These are phyloP conservation scores for Macadamia integrifolia DNA, from an alignment of 164 flowering plant genomes.

Conservation along the genomic window DNA sequence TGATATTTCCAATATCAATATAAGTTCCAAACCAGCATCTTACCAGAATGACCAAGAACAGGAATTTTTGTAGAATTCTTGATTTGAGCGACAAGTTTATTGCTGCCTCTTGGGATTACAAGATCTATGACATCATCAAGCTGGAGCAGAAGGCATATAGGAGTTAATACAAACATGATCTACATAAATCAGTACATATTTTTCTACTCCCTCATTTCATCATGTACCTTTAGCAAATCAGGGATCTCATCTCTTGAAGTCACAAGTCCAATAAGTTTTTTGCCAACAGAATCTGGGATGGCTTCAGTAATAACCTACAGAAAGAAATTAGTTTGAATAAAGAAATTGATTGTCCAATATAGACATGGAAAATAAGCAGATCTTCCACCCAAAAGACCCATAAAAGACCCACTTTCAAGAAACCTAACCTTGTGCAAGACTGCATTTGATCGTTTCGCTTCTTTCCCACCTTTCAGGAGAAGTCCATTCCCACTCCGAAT, in stretches of 20 bases:
- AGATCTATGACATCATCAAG: conserved; percentile 99
- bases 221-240: conserved; percentile 78
- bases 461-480: conserved; percentile 96
- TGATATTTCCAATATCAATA: not conserved
- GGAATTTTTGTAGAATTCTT: conserved; percentile 93
- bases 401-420: not conserved
- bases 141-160: conserved; percentile 33
- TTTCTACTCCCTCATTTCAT: not conserved
- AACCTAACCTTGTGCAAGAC: conserved; percentile 75
- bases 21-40: conserved; percentile 9
- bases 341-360: not conserved
- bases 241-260: conserved; percentile 97
- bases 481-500: conserved; percentile 95
- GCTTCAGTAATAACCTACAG: conserved; percentile 74
- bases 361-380: not conserved
- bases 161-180: conserved; percentile 3
- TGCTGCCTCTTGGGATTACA: conserved; percentile 99
- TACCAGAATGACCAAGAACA: conserved; percentile 99
- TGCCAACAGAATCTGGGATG: conserved; percentile 75
- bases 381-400: not conserved
- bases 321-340: conserved; percentile 1
- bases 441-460: conserved; percentile 86
- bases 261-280: conserved; percentile 82
- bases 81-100: conserved; percentile 90
- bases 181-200: not conserved